Evolutionary conservation across 2,329 filamentous ascomycete species (phyloP), one percentile per base, ranked within the genome.

Genomic region (Epichloe brachyelytri): DNA sequence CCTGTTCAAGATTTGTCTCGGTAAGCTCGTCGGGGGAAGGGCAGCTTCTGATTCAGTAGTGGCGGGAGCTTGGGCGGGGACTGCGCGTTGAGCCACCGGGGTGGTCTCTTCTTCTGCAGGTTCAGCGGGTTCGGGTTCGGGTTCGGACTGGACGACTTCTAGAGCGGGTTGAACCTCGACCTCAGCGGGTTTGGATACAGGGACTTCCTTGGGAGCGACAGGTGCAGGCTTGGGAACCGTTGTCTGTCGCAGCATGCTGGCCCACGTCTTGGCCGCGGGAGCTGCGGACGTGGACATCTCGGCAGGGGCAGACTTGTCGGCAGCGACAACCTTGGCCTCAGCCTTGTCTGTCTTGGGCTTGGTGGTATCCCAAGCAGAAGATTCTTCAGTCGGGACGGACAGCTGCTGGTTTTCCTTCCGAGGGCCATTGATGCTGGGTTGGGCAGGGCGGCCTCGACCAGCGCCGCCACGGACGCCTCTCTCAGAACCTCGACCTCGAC

Each of bases 1-100:
- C 77, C 69, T 91, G 87, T 66, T 95, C 90, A 52, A 97, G 84
- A 69, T 97, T 97, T 60, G 83, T 85, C 71, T 91, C 83, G 30
- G 91, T 97, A 57, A 97, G 78, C 62, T 90, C 82, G 65, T 89
- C 88, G 22, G 84, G 46, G 78, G 76, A 44, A 91, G 68, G 46
- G 76, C 72, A 48, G 76, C 67, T 59, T 76, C 77, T 50, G 75
- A 68, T 53, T 75, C 75, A 53, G 71, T 53, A 40, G 71, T 51
- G 45, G 56, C 53, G 8, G 58, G 50, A 37, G 46, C 46, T 8
- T 54, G 54, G 54, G 54, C 56, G 46, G 58, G 58, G 54, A 58
- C 53, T 53, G 59, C 58, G 60, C 60, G 58, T 63, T 65, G 55
- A 56, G 62, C 56, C 57, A 68, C 57, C 51, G 63, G 64, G 12